phyloP scores from a whole-genome alignment of 306 rosid genomes.

The Sicyos edulis region DNA sequence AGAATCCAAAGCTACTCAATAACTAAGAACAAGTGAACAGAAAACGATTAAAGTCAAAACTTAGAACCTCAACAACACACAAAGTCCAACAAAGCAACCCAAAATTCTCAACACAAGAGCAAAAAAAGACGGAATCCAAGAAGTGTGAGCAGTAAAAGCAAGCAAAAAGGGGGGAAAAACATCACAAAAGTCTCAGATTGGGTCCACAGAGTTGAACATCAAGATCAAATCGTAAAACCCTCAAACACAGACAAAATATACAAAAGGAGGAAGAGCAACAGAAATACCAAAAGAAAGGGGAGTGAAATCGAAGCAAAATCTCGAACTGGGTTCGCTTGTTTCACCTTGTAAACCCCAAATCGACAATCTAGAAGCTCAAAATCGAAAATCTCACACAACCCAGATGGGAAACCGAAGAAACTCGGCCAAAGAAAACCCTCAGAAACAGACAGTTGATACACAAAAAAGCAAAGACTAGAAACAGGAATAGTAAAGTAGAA shows the following conservation, averaged over 20 bases:
- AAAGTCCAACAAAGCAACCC: conserved; percentile 11
- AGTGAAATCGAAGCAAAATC: conserved; percentile 11
- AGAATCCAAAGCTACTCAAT: conserved; percentile 4
- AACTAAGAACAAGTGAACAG: neutral
- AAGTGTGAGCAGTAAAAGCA: conserved; percentile 20
- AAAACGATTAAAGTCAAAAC: neutral
- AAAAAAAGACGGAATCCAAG: conserved; percentile 15
- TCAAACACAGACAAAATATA: neutral
- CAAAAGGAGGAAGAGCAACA: neutral
- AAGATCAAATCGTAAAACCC: no score
- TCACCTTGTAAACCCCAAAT: neutral
- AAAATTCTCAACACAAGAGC: neutral
- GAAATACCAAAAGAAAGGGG: conserved; percentile 16
- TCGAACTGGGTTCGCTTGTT: neutral
- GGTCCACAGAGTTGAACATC: conserved; percentile 5
- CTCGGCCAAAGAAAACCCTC: neutral
- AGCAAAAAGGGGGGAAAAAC: neutral
- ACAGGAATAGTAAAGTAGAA: no score
- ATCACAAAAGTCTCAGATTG: conserved; percentile 5
- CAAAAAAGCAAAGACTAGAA: no score
- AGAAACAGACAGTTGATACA: neutral
- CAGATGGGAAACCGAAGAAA: conserved; percentile 9
- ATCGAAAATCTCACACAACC: conserved; percentile 4
- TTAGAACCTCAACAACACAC: neutral
- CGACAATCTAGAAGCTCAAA: neutral